Percentiles rank a stretch among this genome's conserved stretches.
phyloP scores from a whole-genome alignment of 2,329 filamentous ascomycete species.

The Penicillium sp. region DNA sequence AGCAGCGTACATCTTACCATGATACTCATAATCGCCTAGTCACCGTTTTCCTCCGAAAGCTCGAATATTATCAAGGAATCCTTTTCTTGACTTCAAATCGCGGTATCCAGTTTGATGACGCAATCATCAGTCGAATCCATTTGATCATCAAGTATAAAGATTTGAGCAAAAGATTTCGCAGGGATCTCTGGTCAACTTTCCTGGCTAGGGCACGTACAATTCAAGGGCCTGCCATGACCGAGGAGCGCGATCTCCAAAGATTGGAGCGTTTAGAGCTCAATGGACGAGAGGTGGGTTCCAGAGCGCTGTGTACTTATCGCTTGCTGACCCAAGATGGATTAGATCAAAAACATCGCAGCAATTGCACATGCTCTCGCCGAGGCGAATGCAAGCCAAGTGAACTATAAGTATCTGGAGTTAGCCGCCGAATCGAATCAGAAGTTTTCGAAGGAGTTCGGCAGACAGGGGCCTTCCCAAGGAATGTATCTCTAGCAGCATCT shows the following conservation, averaged over 20 bases:
- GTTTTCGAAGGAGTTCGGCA: slow-evolving; percentile 19
- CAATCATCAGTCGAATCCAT: slow-evolving; percentile 40
- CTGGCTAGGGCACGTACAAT: slow-evolving; percentile 19
- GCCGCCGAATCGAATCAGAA: slow-evolving; percentile 15
- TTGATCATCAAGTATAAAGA: slow-evolving; percentile 36
- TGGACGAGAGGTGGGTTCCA: slow-evolving; percentile 20
- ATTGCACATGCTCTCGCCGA: slow-evolving; percentile 21
- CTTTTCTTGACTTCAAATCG: slow-evolving; percentile 47
- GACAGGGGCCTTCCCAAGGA: slow-evolving; percentile 7
- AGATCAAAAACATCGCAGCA: slow-evolving; percentile 23
- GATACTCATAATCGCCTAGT: slow-evolving; percentile 34
- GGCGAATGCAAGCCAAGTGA: slow-evolving; percentile 11
- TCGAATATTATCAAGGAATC: slow-evolving; percentile 46
- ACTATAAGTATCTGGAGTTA: slow-evolving; percentile 18
- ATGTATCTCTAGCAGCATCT: slow-evolving; percentile 15
- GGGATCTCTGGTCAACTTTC: slow-evolving; percentile 37
- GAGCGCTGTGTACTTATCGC: background rate
- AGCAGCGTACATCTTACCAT: slow-evolving; percentile 23
- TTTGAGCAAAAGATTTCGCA: slow-evolving; percentile 28
- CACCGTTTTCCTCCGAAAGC: slow-evolving; percentile 43
- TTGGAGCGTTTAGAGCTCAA: slow-evolving; percentile 17
- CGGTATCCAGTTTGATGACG: slow-evolving; percentile 40
- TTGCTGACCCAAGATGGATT: slow-evolving; percentile 13
- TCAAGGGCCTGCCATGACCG: slow-evolving; percentile 16
- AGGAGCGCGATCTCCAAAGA: slow-evolving; percentile 9